Percentiles rank a stretch among this genome's conserved stretches.
Conservation (phyloP, 2,329 filamentous ascomycete genomes). For the Acrodontium crateriforme region DNA sequence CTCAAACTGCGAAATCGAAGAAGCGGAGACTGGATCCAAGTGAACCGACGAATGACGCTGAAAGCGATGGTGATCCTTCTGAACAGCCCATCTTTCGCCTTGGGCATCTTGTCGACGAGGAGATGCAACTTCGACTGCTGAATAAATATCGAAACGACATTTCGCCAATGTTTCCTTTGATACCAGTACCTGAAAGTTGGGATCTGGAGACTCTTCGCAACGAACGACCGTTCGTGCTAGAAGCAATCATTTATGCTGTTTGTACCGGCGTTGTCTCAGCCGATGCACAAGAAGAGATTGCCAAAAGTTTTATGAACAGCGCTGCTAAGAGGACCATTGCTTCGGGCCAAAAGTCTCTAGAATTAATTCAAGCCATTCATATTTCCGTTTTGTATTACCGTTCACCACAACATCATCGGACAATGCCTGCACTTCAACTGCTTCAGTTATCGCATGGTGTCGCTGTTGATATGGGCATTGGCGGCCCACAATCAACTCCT, state of each 20-base stretch:
- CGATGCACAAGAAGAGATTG: conserved; percentile 46
- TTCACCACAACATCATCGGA: conserved; percentile 65
- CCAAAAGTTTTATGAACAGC: conserved; percentile 53
- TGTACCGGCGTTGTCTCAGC: conserved; percentile 36
- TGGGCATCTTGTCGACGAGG: conserved; percentile 9
- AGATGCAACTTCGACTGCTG: conserved; percentile 10
- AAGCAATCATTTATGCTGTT: conserved; percentile 41
- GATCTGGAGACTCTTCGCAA: conserved; percentile 7
- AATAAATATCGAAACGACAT: conserved; percentile 10
- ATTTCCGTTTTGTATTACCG: conserved; percentile 67
- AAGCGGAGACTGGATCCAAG: conserved; percentile 5
- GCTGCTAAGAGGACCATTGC: conserved; percentile 60
- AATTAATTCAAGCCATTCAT: conserved; percentile 66
- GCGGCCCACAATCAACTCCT: background rate
- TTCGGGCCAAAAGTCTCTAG: conserved; percentile 62
- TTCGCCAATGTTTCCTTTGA: conserved; percentile 9
- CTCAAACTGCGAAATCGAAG: conserved; percentile 2
- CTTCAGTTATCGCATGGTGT: conserved; percentile 65
- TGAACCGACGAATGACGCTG: background rate
- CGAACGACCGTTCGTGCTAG: conserved; percentile 37
- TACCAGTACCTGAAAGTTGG: conserved; percentile 6
- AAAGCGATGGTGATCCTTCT: conserved; percentile 1
- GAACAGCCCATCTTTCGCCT: conserved; percentile 3
- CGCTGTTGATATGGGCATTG: conserved; percentile 64
- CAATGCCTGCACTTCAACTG: conserved; percentile 76